Conservation (phyloP, 345 rosid genomes). For the Reutealis trisperma region DNA sequence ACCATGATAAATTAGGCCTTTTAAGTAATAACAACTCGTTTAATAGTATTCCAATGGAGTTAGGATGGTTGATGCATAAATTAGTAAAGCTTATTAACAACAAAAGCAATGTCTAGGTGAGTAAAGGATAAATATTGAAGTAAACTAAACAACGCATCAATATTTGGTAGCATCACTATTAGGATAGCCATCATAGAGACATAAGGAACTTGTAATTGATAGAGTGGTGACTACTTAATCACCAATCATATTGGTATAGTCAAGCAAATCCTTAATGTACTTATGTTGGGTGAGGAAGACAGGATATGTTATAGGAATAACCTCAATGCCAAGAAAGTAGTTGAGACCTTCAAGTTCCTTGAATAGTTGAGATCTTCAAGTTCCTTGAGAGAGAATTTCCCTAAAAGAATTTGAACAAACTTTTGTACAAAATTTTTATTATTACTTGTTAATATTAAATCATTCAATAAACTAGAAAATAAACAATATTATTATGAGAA, state of each 20-base stretch:
- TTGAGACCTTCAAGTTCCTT: neutral
- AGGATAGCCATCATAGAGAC: neutral
- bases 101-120: neutral
- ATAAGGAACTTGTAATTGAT: neutral
- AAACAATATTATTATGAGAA: neutral
- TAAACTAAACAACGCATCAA: neutral
- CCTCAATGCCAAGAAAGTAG: neutral
- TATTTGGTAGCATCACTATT: neutral
- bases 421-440: no score
- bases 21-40: neutral
- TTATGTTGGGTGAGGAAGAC: constrained; percentile 3
- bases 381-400: neutral
- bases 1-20: neutral
- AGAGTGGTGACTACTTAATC: neutral
- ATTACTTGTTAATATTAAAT: neutral
- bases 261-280: neutral
- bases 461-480: neutral
- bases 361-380: neutral
- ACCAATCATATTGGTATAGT: neutral
- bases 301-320: neutral
- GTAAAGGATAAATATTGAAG: neutral
- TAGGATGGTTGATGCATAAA: neutral
- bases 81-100: neutral
- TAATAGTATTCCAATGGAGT: neutral
- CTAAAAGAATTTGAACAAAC: neutral